Percentiles rank a stretch among this genome's conserved stretches.
Evolutionary conservation across 768 basidiomycete genomes (phyloP).

Genomic region (Leccinum broughii): DNA sequence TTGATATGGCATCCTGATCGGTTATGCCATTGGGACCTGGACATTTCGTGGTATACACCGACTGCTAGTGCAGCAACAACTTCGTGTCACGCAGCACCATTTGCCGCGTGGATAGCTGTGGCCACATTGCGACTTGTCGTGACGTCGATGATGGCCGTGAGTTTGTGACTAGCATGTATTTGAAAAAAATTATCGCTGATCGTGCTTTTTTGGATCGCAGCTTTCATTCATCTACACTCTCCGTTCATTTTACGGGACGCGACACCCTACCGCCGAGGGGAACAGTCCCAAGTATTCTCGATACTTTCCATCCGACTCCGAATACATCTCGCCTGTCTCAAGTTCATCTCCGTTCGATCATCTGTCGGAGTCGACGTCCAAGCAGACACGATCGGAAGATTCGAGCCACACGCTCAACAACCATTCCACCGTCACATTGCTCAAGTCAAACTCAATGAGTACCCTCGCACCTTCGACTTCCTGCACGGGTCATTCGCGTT

Average conservation of each 20-base stretch:
- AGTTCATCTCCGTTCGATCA: constrained; percentile 11
- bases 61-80: constrained; percentile 23
- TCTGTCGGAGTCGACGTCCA: constrained; percentile 15
- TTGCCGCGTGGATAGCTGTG: constrained; percentile 56
- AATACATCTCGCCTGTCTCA: constrained; percentile 20
- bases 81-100: constrained; percentile 27
- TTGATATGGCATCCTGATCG: constrained; percentile 50
- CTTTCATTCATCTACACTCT: constrained; percentile 23
- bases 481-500: constrained; percentile 23
- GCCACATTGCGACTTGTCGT: constrained; percentile 53
- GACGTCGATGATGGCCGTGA: constrained; percentile 54
- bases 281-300: constrained; percentile 15
- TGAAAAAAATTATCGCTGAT: constrained; percentile 7
- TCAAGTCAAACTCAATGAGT: constrained; percentile 27
- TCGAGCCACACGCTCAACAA: constrained; percentile 18
- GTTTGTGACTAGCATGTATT: constrained; percentile 27
- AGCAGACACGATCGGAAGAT: constrained; percentile 19
- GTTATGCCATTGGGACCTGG: constrained; percentile 66
- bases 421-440: constrained; percentile 26
- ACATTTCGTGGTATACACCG: constrained; percentile 60
- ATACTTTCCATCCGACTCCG: constrained; percentile 23
- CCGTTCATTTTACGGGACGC: constrained; percentile 14
- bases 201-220: constrained; percentile 10
- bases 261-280: constrained; percentile 20
- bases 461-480: constrained; percentile 31